phyloP scores from a whole-genome alignment of 768 basidiomycete species.

The Phlebiopsis gigantea region DNA sequence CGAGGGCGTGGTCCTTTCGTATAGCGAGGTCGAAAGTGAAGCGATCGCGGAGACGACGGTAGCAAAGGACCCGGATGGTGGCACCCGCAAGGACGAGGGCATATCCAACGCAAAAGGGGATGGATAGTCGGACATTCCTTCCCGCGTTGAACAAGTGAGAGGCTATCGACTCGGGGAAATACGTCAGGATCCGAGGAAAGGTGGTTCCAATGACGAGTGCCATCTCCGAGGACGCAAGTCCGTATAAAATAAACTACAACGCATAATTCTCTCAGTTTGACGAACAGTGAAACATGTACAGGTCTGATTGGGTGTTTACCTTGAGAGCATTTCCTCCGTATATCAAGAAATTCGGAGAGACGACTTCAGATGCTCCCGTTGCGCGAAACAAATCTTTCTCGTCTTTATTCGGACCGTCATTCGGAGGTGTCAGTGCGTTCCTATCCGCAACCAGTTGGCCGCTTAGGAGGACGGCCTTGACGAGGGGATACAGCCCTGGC shows the following conservation, averaged over 20 bases:
- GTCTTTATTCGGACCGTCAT: not conserved
- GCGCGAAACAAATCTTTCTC: not conserved
- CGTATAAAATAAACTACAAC: too few species aligned
- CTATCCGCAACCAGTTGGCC: not conserved
- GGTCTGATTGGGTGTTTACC: too few species aligned
- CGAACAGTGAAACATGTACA: too few species aligned
- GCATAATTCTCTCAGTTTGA: too few species aligned
- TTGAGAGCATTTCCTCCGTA: not conserved
- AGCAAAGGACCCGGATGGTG: conserved; percentile 22
- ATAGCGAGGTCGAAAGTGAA: conserved; percentile 19
- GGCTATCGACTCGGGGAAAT: too few species aligned
- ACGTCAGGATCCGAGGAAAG: too few species aligned
- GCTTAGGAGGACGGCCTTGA: not conserved
- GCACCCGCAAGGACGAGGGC: conserved; percentile 17
- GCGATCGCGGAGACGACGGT: conserved; percentile 12
- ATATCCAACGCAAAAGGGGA: conserved; percentile 8
- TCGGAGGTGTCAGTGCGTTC: not conserved
- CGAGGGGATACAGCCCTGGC: too few species aligned
- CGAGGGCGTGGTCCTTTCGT: conserved; percentile 11
- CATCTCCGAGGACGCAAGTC: too few species aligned
- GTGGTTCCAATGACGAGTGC: too few species aligned
- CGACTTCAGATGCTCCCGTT: not conserved
- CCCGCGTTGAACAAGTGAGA: too few species aligned
- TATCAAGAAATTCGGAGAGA: not conserved
- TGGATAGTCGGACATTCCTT: not conserved